Evolutionary conservation across 768 basidiomycete genomes (phyloP), one percentile per base, ranked within the genome.

Genomic region (Strobilomyces dryophilus): DNA sequence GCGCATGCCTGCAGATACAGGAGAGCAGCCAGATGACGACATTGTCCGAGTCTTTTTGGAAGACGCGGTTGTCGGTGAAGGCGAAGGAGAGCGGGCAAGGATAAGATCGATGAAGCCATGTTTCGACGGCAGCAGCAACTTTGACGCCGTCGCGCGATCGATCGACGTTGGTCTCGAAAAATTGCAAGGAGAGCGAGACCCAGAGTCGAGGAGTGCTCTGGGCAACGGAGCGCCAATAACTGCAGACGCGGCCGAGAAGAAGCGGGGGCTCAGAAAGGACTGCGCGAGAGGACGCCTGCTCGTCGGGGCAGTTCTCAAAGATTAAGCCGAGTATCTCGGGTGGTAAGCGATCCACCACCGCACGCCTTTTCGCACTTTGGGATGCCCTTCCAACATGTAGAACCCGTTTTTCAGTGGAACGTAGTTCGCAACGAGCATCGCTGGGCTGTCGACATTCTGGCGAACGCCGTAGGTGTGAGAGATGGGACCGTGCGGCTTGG

Each of bases 301-400:
- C 44, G 34, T 55, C 48, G 17, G 65, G 44, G 34, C 57, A 67
- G 18, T 42, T 40, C 51, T 67, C 63, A 34, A 66, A 66, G 7
- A 66, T 61, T 24, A 59, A 56, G 15, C 58, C 56, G 2, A 77
- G 58, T 79, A 82, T 69, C 69, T 82, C 61, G 1, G 66, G 65
- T 5, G 65, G 66, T 20, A 67, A 53, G 12, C 59, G 49, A 20
- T 57, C 49, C 7, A 49, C 35, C 15, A 35, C 29, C 14, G 53
- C 42, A 44, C 53, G 31, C 12, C 21, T 32, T 9, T 20, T 34
- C n/a, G 49, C 17, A 15, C 6, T 8, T 15, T 45, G 24, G 4
- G 36, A 36, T 29, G 18, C 6, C 27, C 12, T 52, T 34, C 18
- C 24, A 29, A 43, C 18, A 17, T 45, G 36, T 7, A 44, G 26